Evolutionary conservation across 768 basidiomycete species (phyloP).

Genomic region (Mycena sanguinolenta): DNA sequence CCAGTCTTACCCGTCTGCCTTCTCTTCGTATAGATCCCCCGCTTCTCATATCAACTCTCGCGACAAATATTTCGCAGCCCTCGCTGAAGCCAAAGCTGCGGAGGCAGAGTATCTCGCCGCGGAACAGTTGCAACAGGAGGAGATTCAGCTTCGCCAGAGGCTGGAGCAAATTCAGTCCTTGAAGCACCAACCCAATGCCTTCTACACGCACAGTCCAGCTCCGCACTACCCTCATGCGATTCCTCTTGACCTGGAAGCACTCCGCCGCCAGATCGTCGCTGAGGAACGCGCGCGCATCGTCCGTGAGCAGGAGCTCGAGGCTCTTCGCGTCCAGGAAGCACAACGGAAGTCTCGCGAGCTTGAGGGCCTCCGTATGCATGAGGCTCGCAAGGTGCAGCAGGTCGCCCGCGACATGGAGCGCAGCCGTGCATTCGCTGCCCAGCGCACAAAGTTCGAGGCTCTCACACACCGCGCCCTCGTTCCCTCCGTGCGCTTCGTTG

Average conservation of each 20-base stretch:
- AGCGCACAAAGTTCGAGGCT: slow-evolving; percentile 21
- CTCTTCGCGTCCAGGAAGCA: slow-evolving; percentile 32
- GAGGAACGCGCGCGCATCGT: slow-evolving; percentile 31
- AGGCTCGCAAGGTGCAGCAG: slow-evolving; percentile 23
- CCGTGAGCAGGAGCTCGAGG: slow-evolving; percentile 39
- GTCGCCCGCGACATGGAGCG: slow-evolving; percentile 26
- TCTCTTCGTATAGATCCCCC: slow-evolving; percentile 19
- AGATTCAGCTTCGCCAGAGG: slow-evolving; percentile 44
- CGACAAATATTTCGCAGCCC: slow-evolving; percentile 52
- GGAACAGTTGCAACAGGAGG: slow-evolving; percentile 48
- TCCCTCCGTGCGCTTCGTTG: slow-evolving; percentile 16
- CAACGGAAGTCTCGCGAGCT: slow-evolving; percentile 12
- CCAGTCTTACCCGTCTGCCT: slow-evolving; percentile 2
- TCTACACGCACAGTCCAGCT: neutral
- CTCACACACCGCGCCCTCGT: slow-evolving; percentile 14
- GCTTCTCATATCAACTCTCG: slow-evolving; percentile 40
- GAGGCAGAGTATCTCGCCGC: slow-evolving; percentile 54
- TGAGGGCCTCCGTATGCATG: slow-evolving; percentile 16
- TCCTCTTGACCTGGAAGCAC: slow-evolving; percentile 24
- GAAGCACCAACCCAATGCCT: slow-evolving; percentile 27
- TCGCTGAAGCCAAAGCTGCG: slow-evolving; percentile 52
- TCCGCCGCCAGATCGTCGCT: slow-evolving; percentile 28
- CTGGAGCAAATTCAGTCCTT: slow-evolving; percentile 41
- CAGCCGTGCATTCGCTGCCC: slow-evolving; percentile 22
- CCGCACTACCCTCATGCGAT: neutral